Percentiles rank a stretch among this genome's conserved stretches.
These are phyloP conservation scores for Phytopythium mirpurense DNA, from an alignment of 352 stramenopile genomes.

Conservation along the genomic window DNA sequence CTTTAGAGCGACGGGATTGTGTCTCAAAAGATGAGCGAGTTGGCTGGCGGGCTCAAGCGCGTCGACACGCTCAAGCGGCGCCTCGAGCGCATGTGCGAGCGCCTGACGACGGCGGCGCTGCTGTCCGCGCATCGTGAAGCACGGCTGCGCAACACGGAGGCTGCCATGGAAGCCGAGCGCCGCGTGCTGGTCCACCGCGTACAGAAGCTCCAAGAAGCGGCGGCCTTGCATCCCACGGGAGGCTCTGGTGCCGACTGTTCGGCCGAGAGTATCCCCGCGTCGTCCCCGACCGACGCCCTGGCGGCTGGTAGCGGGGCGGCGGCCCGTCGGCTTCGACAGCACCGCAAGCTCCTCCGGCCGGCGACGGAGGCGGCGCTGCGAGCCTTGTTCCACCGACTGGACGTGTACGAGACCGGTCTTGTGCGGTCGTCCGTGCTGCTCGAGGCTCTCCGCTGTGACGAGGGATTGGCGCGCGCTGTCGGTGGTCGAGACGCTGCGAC, in stretches of 20 bases:
- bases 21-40: slow-evolving; percentile 39
- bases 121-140: slow-evolving; percentile 49
- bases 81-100: slow-evolving; percentile 29
- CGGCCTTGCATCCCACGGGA: neutral
- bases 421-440: slow-evolving; percentile 29
- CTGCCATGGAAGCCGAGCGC: slow-evolving; percentile 41
- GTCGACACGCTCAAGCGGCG: slow-evolving; percentile 39
- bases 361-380: slow-evolving; percentile 49
- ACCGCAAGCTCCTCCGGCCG: slow-evolving; percentile 31
- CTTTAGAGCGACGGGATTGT: slow-evolving; percentile 28
- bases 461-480: slow-evolving; percentile 26
- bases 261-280: neutral
- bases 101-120: slow-evolving; percentile 30
- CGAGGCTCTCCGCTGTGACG: slow-evolving; percentile 30
- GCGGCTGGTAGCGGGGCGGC: neutral
- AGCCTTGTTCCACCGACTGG: slow-evolving; percentile 57
- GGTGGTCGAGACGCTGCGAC: slow-evolving; percentile 21
- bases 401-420: slow-evolving; percentile 57
- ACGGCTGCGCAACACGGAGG: slow-evolving; percentile 58
- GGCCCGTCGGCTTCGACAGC: neutral
- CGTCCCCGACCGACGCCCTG: neutral
- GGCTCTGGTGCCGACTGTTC: neutral
- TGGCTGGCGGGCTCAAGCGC: slow-evolving; percentile 20
- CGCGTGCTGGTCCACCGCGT: slow-evolving; percentile 29
- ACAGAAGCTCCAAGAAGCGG: slow-evolving; percentile 15